These are phyloP conservation scores for Trichoderma gamsii DNA, from an alignment of 495 filamentous ascomycete genomes.

Conservation along the genomic window DNA sequence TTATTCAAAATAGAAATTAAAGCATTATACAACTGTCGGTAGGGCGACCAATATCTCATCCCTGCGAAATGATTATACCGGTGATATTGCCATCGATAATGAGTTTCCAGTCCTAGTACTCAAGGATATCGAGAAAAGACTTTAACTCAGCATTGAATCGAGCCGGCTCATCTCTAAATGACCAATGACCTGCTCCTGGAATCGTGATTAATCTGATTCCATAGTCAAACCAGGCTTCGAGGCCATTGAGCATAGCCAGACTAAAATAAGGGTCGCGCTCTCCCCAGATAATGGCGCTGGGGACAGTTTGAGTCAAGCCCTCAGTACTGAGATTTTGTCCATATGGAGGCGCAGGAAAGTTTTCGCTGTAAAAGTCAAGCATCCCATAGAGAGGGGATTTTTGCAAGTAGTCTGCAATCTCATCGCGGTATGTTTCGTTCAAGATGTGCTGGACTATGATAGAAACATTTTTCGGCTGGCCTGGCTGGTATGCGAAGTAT, in stretches of 20 bases:
- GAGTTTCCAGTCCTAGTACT: no score
- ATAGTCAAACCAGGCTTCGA: neutral
- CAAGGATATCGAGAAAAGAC: neutral
- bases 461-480: neutral
- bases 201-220: neutral
- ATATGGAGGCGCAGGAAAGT: neutral
- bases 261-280: neutral
- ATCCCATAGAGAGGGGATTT: neutral
- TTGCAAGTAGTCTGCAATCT: neutral
- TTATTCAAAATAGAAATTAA: no score
- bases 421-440: neutral
- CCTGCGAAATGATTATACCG: no score
- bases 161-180: neutral
- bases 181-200: neutral
- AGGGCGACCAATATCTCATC: no score
- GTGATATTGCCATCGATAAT: no score
- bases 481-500: neutral
- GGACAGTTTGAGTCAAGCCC: neutral
- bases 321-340: neutral
- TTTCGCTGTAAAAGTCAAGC: neutral
- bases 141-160: neutral
- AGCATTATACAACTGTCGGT: no score
- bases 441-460: neutral
- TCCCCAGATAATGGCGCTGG: neutral
- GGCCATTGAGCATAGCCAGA: neutral